Evolutionary conservation across 345 rosid species (phyloP), one percentile per base, ranked within the genome.

Genomic region (Firmiana major): DNA sequence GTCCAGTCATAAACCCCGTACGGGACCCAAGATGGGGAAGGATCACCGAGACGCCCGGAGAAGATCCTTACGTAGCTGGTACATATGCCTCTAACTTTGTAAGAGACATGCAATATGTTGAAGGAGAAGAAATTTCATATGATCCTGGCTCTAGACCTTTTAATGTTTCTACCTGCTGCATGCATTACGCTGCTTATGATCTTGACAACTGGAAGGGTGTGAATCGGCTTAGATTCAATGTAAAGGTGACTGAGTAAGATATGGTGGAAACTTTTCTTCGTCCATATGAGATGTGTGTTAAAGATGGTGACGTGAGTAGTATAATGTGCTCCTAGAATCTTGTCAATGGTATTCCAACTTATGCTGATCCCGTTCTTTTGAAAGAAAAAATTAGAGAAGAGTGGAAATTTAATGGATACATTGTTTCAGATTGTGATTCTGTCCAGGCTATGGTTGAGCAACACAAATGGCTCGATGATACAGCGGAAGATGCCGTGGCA

Each of bases 401-500:
- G 6, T 90, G 97, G 94, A 80, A 75, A 71, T 86, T 90, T 5
- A 86, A 86, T n/a, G 94, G 94, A 73, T 91, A 88, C 59, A 90
- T 90, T 4, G 93, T 89, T 48, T 82, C 93, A 2, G 90, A 88
- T 72, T 88, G 88, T 75, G 89, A 86, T 78, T 83, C 88, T 5
- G 9, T 57, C 22, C 1, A 0, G 13, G 62, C 22, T 28, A 57
- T 21, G 11, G 74, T 86, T 24, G 43, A 87, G 38, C 81, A 80
- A 76, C 62, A 57, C 31, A 21, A 57, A 21, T 87, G 80, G 80
- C 87, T 85, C 34, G 16, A 65, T 31, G 88, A 86, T 71, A 81
- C 90, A 21, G 55, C 59, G 1, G 97, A 89, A 75, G 93, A 89
- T 2, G 94, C 93, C 0, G 93, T 84, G 48, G 84, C 94, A 21